Evolutionary conservation across 2,329 filamentous ascomycete genomes (phyloP).

Genomic region (Fusarium sp.): DNA sequence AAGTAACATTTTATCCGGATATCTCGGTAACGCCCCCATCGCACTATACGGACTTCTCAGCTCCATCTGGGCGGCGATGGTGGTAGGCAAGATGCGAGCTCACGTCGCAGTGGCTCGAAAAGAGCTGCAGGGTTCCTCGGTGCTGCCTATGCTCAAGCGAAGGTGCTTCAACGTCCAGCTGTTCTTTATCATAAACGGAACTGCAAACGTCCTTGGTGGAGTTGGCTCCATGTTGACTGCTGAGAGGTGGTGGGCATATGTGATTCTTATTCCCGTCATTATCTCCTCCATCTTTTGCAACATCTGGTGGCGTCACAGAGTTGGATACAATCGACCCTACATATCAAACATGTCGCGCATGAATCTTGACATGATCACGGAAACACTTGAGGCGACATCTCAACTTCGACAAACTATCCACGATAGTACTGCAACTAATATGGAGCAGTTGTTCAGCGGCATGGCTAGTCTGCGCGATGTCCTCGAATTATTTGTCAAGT

Average conservation of each 20-base stretch:
- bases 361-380: slow-evolving; percentile 3
- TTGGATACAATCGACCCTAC: slow-evolving; percentile 57
- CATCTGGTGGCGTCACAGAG: slow-evolving; percentile 60
- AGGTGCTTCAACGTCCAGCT: slow-evolving; percentile 57
- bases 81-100: slow-evolving; percentile 57
- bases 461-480: slow-evolving; percentile 1
- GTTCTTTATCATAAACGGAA: slow-evolving; percentile 61
- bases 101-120: slow-evolving; percentile 52
- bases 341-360: slow-evolving; percentile 5
- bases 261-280: slow-evolving; percentile 65
- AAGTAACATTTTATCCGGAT: slow-evolving; percentile 68
- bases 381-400: slow-evolving; percentile 25
- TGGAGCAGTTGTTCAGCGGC: slow-evolving; percentile 17
- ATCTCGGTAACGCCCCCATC: slow-evolving; percentile 65
- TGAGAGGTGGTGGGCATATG: slow-evolving; percentile 66
- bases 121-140: slow-evolving; percentile 45
- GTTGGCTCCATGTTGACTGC: slow-evolving; percentile 65
- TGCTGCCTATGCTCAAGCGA: slow-evolving; percentile 51
- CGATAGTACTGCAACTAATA: slow-evolving; percentile 1
- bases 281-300: slow-evolving; percentile 61
- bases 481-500: slow-evolving; percentile 24
- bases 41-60: slow-evolving; percentile 65
- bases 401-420: slow-evolving; percentile 22
- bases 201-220: slow-evolving; percentile 62
- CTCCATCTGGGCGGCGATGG: slow-evolving; percentile 60